Evolutionary conservation across 2,329 filamentous ascomycete species (phyloP).

Genomic region (Pseudocercospora macadamiae): DNA sequence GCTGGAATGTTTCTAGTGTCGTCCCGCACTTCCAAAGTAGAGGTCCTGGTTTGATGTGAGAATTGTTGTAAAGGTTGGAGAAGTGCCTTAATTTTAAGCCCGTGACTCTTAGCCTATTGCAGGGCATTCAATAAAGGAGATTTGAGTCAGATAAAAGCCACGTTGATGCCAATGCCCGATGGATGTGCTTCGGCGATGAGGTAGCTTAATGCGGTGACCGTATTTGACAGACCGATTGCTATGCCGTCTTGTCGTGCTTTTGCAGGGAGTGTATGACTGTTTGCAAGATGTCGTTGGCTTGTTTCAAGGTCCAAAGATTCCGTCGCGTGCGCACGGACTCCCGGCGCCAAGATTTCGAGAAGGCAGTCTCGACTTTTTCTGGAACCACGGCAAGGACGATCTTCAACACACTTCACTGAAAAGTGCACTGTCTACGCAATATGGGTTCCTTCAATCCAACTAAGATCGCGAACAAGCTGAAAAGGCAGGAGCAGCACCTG

Average conservation of each 20-base stretch:
- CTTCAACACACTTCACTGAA: background rate
- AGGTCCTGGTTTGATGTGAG: background rate
- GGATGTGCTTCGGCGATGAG: background rate
- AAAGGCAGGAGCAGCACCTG: constrained; percentile 75
- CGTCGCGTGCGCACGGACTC: background rate
- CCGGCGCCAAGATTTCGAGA: background rate
- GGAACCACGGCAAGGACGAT: background rate
- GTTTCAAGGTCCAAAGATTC: constrained; percentile 1
- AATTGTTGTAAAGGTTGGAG: background rate
- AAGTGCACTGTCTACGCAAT: constrained; percentile 1
- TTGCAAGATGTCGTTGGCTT: background rate
- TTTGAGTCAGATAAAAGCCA: constrained; percentile 16
- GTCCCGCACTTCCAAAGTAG: background rate
- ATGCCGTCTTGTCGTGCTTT: background rate
- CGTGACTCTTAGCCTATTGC: constrained; percentile 21
- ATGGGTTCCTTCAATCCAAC: constrained; percentile 37
- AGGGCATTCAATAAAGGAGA: constrained; percentile 21
- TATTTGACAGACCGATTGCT: background rate
- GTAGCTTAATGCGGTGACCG: background rate
- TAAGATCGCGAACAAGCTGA: constrained; percentile 62
- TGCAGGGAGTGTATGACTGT: background rate
- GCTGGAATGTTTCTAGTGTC: background rate
- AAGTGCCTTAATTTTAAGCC: constrained; percentile 5
- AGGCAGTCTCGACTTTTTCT: constrained; percentile 10
- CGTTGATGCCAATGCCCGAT: background rate